phyloP scores from a whole-genome alignment of 2,329 filamentous ascomycete genomes.

The Pestalotiopsis sp. region DNA sequence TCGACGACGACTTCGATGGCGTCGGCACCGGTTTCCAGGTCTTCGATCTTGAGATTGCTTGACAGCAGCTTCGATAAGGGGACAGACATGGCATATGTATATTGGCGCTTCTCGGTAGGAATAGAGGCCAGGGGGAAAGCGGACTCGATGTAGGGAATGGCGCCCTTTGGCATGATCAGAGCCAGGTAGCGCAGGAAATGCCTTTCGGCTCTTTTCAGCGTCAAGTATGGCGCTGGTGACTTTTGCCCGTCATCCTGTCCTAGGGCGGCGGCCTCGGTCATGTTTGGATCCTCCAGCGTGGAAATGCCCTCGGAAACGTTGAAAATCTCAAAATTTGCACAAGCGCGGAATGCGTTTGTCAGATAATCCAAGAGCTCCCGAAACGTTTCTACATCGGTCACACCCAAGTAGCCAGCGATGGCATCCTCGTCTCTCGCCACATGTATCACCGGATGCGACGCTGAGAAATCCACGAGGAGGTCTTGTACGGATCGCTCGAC shows the following conservation, averaged over 20 bases:
- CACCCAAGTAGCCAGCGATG: constrained; percentile 64
- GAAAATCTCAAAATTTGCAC: constrained; percentile 77
- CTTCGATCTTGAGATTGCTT: constrained; percentile 60
- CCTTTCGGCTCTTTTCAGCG: constrained; percentile 68
- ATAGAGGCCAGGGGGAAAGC: constrained; percentile 67
- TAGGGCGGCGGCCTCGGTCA: constrained; percentile 24
- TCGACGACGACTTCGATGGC: constrained; percentile 66
- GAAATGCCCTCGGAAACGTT: constrained; percentile 64
- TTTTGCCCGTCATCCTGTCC: constrained; percentile 36
- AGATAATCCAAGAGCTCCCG: constrained; percentile 60
- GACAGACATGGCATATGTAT: constrained; percentile 69
- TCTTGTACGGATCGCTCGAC: constrained; percentile 66
- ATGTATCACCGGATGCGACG: constrained; percentile 71
- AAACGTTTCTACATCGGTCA: constrained; percentile 58
- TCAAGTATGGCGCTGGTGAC: constrained; percentile 61
- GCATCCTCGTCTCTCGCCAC: constrained; percentile 66
- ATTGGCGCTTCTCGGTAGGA: constrained; percentile 60
- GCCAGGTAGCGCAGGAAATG: constrained; percentile 72
- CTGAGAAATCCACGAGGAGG: constrained; percentile 63
- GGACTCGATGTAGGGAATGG: constrained; percentile 62
- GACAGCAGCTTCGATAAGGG: constrained; percentile 59
- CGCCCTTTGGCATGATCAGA: constrained; percentile 56
- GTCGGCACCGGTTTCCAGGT: constrained; percentile 67
- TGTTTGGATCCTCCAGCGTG: constrained; percentile 22
- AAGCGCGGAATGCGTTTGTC: constrained; percentile 62